Percentiles rank a stretch among this genome's conserved stretches.
Evolutionary conservation across 805 yeast genomes (phyloP).

Genomic region (Candida krabiensis): DNA sequence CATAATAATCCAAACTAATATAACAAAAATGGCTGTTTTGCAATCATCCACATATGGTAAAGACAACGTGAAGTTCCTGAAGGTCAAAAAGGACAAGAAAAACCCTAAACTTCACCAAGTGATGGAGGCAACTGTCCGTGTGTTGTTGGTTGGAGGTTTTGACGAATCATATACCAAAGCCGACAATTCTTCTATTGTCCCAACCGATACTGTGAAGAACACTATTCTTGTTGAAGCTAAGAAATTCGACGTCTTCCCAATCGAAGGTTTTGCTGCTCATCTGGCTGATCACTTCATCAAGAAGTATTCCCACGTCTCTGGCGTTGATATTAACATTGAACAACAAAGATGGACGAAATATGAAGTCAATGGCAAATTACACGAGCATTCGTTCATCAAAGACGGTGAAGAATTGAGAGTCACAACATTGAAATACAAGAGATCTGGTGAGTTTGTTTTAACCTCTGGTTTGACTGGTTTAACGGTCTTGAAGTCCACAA

Average conservation of each 20-base stretch:
- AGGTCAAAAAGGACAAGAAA: constrained; percentile 75
- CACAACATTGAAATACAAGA: constrained; percentile 51
- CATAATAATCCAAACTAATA: too few species aligned
- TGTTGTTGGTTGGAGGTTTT: constrained; percentile 74
- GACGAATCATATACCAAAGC: constrained; percentile 84
- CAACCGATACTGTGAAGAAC: constrained; percentile 92
- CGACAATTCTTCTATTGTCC: constrained; percentile 85
- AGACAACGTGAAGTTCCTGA: constrained; percentile 88
- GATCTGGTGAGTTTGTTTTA: constrained; percentile 54
- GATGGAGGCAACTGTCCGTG: constrained; percentile 79
- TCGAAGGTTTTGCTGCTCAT: constrained; percentile 85
- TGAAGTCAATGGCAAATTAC: constrained; percentile 71
- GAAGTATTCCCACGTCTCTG: constrained; percentile 77
- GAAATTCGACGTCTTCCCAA: constrained; percentile 82
- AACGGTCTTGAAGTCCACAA: constrained; percentile 86
- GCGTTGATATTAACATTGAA: constrained; percentile 62
- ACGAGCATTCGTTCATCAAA: constrained; percentile 81
- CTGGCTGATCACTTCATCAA: constrained; percentile 77
- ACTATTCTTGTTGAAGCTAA: constrained; percentile 83
- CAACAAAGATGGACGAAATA: constrained; percentile 80
- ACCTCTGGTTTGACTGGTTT: constrained; percentile 74
- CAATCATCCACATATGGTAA: constrained; percentile 78
- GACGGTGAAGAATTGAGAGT: constrained; percentile 81
- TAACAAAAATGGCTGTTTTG: constrained; percentile 27
- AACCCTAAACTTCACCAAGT: constrained; percentile 78